Evolutionary conservation across 495 filamentous ascomycete species (phyloP), one percentile per base, ranked within the genome.

Genomic region (Penicillium cinerascens): DNA sequence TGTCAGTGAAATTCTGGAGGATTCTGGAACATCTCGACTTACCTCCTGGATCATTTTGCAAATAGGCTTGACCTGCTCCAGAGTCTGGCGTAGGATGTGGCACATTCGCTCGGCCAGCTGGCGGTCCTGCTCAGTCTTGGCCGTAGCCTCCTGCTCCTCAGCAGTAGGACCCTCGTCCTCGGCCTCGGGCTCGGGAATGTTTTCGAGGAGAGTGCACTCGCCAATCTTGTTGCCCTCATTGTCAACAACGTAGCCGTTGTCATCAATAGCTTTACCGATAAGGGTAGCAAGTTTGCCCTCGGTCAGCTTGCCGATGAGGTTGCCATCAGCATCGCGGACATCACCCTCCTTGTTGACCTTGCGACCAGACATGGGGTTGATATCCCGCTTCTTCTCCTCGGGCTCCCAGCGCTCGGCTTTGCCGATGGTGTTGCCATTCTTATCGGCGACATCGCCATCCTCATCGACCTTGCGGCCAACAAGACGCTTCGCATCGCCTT

Each of bases 21-120:
- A 13, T n/a, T 18, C 42, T 7, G 11, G 36, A 36, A 16, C 10
- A 7, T 4, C 6, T 26, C 2, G 18, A 56, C 63, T 49, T 82
- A 89, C 88, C 46, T 92, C 86, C 3, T 82, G 86, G 70, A 96
- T 96, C 79, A 90, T 82, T 67, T 89, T 89, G 79, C 86, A 87
- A 56, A 97, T 79, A 3, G 92, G 92, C 57, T 87, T 82, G 61
- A 97, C 81, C 58, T 82, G 85, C 50, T 96, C 91, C 1, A 96
- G 74, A 3, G 88, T 90, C 64, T 90, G 85, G 51, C 81, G 75
- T 58, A 95, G 81, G 66, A 91, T 89, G 44, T 63, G 67, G 7
- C 78, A 66, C 80, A 97, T 90, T 76, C 88, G 87, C 37, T 81
- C 77, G 0, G 92, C 92, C 45, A 96, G 76, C 70, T 91, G 81